Evolutionary conservation across 139 green algal genomes (phyloP).

Genomic region (Closterium sp.): DNA sequence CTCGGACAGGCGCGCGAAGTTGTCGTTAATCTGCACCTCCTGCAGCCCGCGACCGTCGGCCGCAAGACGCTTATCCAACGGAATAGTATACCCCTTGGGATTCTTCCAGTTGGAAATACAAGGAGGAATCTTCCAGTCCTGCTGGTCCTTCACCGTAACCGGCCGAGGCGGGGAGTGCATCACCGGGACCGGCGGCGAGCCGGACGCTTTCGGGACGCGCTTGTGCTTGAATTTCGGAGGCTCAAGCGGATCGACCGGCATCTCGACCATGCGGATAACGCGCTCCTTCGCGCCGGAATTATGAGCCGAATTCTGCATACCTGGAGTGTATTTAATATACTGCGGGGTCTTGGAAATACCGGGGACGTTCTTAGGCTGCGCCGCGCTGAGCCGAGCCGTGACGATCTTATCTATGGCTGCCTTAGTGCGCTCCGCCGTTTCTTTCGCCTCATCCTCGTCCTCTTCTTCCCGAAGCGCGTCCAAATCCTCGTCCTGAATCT

Average conservation of each 20-base stretch:
- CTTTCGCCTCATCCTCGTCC: constrained; percentile 75
- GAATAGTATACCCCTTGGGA: constrained; percentile 95
- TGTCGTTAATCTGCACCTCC: constrained; percentile 93
- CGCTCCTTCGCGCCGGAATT: constrained; percentile 73
- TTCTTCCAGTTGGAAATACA: constrained; percentile 94
- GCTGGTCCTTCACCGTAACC: constrained; percentile 83
- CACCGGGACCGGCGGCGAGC: constrained; percentile 91
- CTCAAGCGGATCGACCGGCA: constrained; percentile 92
- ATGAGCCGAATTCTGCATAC: constrained; percentile 65
- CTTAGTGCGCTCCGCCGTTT: constrained; percentile 41
- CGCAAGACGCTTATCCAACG: constrained; percentile 97
- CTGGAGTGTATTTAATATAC: constrained; percentile 96
- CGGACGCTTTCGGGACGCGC: constrained; percentile 70
- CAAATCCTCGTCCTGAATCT: constrained; percentile 28
- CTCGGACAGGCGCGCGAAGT: constrained; percentile 86
- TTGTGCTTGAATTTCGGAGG: constrained; percentile 95
- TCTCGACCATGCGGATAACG: constrained; percentile 97
- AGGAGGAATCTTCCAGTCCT: constrained; percentile 98
- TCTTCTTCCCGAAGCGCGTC: constrained; percentile 42
- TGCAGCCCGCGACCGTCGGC: constrained; percentile 94
- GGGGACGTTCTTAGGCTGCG: constrained; percentile 61
- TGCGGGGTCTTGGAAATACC: constrained; percentile 64
- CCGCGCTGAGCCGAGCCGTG: constrained; percentile 70
- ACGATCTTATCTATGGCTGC: constrained; percentile 63
- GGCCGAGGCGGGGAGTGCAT: constrained; percentile 92